phyloP scores from a whole-genome alignment of 257 asterid genomes.

The Nicotiana tabacum region DNA sequence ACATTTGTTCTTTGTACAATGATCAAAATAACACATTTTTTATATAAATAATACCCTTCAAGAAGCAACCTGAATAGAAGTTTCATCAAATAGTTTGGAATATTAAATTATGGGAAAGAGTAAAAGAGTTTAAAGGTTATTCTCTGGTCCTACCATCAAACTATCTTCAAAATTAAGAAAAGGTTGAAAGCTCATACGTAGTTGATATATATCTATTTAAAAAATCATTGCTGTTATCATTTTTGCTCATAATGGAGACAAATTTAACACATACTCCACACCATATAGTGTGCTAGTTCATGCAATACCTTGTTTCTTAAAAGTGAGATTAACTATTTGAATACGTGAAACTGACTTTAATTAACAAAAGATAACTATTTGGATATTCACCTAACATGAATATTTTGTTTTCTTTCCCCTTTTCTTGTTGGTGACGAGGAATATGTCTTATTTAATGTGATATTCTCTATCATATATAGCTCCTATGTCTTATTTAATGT shows the following conservation, averaged over 20 bases:
- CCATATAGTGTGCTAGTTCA: no score
- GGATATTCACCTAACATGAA: neutral
- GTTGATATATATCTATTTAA: neutral
- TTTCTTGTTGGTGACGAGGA: neutral
- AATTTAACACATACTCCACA: neutral
- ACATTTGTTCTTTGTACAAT: neutral
- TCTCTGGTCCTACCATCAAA: neutral
- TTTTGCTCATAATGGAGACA: neutral
- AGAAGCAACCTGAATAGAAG: slow-evolving; percentile 13
- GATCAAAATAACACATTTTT: neutral
- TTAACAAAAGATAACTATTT: neutral
- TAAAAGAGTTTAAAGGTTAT: no score
- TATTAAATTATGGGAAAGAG: neutral
- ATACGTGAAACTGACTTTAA: neutral
- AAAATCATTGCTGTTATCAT: neutral
- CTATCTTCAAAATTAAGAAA: neutral
- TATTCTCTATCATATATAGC: no score
- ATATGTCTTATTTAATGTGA: neutral
- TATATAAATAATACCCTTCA: neutral
- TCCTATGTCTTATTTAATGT: neutral
- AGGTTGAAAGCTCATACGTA: neutral
- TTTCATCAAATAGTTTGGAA: neutral
- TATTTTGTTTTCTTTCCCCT: neutral
- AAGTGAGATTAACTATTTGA: neutral
- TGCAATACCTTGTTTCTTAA: neutral